A percentile compares a stretch with the other conserved stretches of the same genome.
These are phyloP conservation scores for Camptophora hylomeconis DNA, from an alignment of 2,329 filamentous ascomycete species.

Conservation along the genomic window DNA sequence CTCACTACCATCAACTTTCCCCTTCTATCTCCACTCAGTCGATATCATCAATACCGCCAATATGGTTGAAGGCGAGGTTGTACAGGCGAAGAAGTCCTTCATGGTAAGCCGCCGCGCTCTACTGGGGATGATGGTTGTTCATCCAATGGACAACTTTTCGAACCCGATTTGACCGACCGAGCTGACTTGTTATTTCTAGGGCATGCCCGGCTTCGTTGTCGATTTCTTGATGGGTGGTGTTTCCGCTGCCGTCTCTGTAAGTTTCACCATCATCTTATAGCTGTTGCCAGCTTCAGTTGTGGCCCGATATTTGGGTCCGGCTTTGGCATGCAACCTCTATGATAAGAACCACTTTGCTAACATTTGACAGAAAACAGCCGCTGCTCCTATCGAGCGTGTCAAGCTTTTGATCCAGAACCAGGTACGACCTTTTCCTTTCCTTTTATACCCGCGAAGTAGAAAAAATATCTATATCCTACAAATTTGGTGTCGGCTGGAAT, in stretches of 20 bases:
- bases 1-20: slow-evolving; percentile 3
- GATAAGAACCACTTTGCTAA: slow-evolving; percentile 7
- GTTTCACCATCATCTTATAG: slow-evolving; percentile 1
- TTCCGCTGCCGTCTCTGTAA: slow-evolving; percentile 84
- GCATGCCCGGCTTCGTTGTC: slow-evolving; percentile 85
- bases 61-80: slow-evolving; percentile 31
- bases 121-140: neutral
- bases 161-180: too few relatives aligned
- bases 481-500: too few relatives aligned
- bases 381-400: slow-evolving; percentile 99
- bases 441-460: neutral
- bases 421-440: slow-evolving; percentile 46
- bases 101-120: slow-evolving; percentile 30
- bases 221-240: slow-evolving; percentile 99
- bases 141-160: too few relatives aligned
- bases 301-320: too few relatives aligned
- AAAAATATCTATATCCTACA: neutral
- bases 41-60: slow-evolving; percentile 7
- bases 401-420: slow-evolving; percentile 99
- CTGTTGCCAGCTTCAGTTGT: too few relatives aligned
- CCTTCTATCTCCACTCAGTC: slow-evolving; percentile 5
- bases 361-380: slow-evolving; percentile 64
- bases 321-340: neutral
- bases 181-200: too few relatives aligned
- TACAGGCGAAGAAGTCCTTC: slow-evolving; percentile 40